A percentile compares a stretch with the other conserved stretches of the same genome.
Evolutionary conservation across 345 rosid species (phyloP).

Genomic region (Physaria fendleri): DNA sequence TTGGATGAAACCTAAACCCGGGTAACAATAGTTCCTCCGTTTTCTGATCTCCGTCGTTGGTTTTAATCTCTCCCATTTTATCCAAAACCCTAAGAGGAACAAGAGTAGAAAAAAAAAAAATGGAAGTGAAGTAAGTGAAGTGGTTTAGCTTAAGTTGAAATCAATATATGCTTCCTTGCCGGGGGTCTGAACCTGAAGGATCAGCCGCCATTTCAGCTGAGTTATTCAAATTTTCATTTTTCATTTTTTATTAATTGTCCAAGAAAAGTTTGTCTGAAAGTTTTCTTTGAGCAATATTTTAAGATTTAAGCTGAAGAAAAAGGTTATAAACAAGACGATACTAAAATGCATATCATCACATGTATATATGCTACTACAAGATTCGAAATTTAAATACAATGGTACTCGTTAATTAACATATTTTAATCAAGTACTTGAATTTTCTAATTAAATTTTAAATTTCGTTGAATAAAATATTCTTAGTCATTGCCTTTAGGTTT

Average conservation of each 20-base stretch:
- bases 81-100: background rate
- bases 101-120: slow-evolving; percentile 2
- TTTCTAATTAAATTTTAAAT: too few relatives aligned
- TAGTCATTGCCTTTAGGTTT: too few relatives aligned
- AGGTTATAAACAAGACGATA: too few relatives aligned
- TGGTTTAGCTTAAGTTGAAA: slow-evolving; percentile 34
- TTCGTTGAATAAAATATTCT: too few relatives aligned
- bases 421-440: too few relatives aligned
- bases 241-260: too few relatives aligned
- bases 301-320: background rate
- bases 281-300: background rate
- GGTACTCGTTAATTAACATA: too few relatives aligned
- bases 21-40: slow-evolving; percentile 64
- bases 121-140: slow-evolving; percentile 22
- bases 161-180: slow-evolving; percentile 54
- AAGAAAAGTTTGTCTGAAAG: slow-evolving; percentile 4
- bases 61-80: slow-evolving; percentile 42
- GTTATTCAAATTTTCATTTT: too few relatives aligned
- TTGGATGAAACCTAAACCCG: slow-evolving; percentile 85
- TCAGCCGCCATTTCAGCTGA: slow-evolving; percentile 79
- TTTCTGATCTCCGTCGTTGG: slow-evolving; percentile 35
- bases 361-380: too few relatives aligned
- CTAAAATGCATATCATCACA: too few relatives aligned
- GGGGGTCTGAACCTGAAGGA: slow-evolving; percentile 75
- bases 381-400: too few relatives aligned